Evolutionary conservation across 345 rosid genomes (phyloP).

Genomic region (Populus euphratica): DNA sequence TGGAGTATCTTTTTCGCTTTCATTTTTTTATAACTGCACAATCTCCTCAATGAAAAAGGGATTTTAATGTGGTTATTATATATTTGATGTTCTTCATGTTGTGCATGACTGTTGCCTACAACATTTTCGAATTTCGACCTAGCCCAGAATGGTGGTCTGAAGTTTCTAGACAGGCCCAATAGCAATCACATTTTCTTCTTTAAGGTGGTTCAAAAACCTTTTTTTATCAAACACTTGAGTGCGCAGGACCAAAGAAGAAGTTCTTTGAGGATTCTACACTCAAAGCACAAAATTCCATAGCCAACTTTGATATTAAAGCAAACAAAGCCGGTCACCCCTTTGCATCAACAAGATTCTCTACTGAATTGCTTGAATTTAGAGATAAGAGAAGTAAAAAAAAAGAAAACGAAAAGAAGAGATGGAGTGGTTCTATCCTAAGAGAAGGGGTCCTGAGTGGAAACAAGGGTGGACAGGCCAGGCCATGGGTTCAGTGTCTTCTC

Average conservation of each 20-base stretch:
- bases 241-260: slow-evolving; percentile 11
- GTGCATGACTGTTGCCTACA: background rate
- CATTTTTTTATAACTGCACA: too few species aligned
- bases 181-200: background rate
- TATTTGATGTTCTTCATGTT: background rate
- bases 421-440: slow-evolving; percentile 52
- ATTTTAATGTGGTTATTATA: too few species aligned
- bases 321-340: background rate
- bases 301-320: background rate
- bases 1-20: too few species aligned
- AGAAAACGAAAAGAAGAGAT: slow-evolving; percentile 4
- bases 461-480: slow-evolving; percentile 48
- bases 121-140: too few species aligned
- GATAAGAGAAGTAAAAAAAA: background rate
- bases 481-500: slow-evolving; percentile 33
- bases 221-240: slow-evolving; percentile 11
- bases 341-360: background rate
- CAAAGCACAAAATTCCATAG: slow-evolving; percentile 21
- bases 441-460: slow-evolving; percentile 61
- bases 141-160: too few species aligned
- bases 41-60: too few species aligned
- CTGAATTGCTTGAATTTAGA: background rate
- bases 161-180: too few species aligned
- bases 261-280: slow-evolving; percentile 9
- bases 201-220: too few species aligned